A percentile compares a stretch with the other conserved stretches of the same genome.
These are phyloP conservation scores for Inga laurina DNA, from an alignment of 306 rosid species.

Conservation along the genomic window DNA sequence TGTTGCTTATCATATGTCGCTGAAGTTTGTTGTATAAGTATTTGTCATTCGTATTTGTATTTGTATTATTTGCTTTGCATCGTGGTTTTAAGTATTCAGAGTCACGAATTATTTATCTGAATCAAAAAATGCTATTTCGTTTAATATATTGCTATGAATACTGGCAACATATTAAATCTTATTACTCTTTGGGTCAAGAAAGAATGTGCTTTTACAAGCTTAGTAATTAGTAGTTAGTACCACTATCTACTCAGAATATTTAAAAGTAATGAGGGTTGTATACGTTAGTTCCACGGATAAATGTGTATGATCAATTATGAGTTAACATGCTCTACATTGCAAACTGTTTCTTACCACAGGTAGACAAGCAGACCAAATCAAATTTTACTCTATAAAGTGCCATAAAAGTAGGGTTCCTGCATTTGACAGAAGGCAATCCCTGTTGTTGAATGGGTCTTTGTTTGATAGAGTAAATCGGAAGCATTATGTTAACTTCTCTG, in stretches of 20 bases:
- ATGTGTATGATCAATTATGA: background rate
- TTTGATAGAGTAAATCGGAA: slow-evolving; percentile 33
- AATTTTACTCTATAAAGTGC: slow-evolving; percentile 21
- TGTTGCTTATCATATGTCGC: background rate
- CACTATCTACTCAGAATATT: background rate
- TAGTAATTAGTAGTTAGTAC: slow-evolving; percentile 3
- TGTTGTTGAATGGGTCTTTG: slow-evolving; percentile 39
- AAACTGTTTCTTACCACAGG: slow-evolving; percentile 32
- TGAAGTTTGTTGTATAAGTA: background rate
- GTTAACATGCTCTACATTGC: background rate
- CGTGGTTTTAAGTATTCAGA: background rate
- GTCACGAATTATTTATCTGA: background rate
- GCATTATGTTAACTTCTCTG: slow-evolving; percentile 43
- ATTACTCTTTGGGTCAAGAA: background rate
- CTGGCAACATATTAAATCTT: background rate
- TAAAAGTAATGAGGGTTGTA: background rate
- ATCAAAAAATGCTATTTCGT: background rate
- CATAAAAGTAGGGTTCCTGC: slow-evolving; percentile 36
- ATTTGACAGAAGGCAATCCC: slow-evolving; percentile 32
- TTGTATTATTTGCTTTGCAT: background rate
- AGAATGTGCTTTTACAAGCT: background rate
- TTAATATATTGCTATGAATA: background rate
- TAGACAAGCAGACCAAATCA: slow-evolving; percentile 35
- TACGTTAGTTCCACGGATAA: background rate
- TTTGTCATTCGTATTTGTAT: background rate